Conservation (phyloP, 140 eudicot species). For the Anethum foeniculum region DNA sequence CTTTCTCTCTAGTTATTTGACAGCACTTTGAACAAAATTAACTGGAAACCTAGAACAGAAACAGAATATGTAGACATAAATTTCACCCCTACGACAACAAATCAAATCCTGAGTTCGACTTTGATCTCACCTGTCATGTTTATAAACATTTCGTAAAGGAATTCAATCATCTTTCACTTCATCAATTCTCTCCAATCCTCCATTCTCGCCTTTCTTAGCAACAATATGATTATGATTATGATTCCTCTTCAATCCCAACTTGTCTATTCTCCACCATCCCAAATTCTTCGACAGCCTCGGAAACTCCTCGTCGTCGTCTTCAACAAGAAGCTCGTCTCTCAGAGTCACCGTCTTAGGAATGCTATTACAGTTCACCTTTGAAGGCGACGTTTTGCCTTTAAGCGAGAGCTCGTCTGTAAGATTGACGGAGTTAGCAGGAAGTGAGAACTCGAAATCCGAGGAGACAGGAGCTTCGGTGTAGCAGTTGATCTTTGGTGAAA, state of each 20-base stretch:
- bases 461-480: constrained; percentile 75
- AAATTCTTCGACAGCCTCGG: constrained; percentile 36
- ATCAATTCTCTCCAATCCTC: neutral
- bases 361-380: constrained; percentile 33
- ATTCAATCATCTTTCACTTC: neutral
- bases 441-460: constrained; percentile 73
- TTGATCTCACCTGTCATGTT: neutral
- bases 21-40: neutral
- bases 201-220: neutral
- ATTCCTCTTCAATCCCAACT: constrained; percentile 37
- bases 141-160: neutral
- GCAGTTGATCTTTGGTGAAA: constrained; percentile 32
- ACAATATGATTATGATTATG: constrained; percentile 8
- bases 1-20: neutral
- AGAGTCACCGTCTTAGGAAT: constrained; percentile 28
- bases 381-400: constrained; percentile 51
- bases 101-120: neutral
- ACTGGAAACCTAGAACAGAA: neutral
- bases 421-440: constrained; percentile 37
- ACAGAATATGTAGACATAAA: neutral
- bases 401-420: constrained; percentile 64
- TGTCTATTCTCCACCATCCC: constrained; percentile 64
- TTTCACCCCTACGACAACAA: neutral
- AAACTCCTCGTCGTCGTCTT: constrained; percentile 28
- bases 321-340: constrained; percentile 62